phyloP scores from a whole-genome alignment of 2,329 filamentous ascomycete genomes.

The Pestalotiopsis sp. region DNA sequence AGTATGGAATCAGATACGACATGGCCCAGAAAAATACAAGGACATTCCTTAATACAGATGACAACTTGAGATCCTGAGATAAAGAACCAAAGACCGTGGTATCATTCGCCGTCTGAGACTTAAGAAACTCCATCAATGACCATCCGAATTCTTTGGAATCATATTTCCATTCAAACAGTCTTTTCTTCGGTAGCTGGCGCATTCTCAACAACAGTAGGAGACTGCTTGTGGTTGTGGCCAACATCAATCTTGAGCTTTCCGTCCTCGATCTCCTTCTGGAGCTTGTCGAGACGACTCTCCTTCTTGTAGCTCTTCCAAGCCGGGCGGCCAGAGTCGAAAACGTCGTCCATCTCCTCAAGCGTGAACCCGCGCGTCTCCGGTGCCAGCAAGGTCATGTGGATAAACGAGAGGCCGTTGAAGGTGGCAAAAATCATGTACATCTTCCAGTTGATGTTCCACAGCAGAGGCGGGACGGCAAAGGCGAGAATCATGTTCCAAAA shows the following conservation, averaged over 20 bases:
- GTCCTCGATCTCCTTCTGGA: conserved; percentile 50
- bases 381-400: conserved; percentile 66
- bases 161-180: background rate
- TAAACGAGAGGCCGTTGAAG: conserved; percentile 68
- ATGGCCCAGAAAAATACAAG: too few species aligned
- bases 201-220: background rate
- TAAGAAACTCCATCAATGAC: background rate
- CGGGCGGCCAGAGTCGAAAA: conserved; percentile 63
- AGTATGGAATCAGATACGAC: too few species aligned
- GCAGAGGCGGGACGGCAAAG: conserved; percentile 51
- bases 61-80: background rate
- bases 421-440: conserved; percentile 77
- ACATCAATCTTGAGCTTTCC: conserved; percentile 41
- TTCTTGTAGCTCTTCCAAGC: conserved; percentile 56
- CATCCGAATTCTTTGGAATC: background rate
- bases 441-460: conserved; percentile 60
- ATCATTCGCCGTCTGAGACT: background rate
- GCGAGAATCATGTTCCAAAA: conserved; percentile 59
- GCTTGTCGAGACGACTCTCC: conserved; percentile 45
- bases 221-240: conserved; percentile 4
- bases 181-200: background rate
- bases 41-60: background rate
- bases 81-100: background rate
- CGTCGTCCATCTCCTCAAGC: conserved; percentile 75
- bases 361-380: conserved; percentile 74